Evolutionary conservation across 495 filamentous ascomycete genomes (phyloP).

Genomic region (Penicillium ucsense): DNA sequence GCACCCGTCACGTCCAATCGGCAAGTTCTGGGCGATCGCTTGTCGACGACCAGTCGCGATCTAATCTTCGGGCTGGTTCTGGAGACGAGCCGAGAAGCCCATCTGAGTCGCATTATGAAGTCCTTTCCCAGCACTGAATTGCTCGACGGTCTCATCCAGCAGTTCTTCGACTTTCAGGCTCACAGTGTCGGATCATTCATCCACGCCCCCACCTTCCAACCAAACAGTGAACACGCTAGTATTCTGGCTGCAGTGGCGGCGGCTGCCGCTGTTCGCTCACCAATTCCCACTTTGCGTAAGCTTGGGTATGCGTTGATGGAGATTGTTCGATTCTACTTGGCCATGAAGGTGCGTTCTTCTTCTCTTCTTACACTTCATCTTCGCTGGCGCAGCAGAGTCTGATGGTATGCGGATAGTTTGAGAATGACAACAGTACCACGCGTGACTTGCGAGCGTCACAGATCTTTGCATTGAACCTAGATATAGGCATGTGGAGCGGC

Average conservation of each 20-base stretch:
- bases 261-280: slow-evolving; percentile 45
- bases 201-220: slow-evolving; percentile 45
- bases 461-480: slow-evolving; percentile 42
- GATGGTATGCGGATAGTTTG: slow-evolving; percentile 18
- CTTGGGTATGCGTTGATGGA: slow-evolving; percentile 56
- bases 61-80: slow-evolving; percentile 50
- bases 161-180: slow-evolving; percentile 44
- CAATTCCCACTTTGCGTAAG: slow-evolving; percentile 47
- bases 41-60: slow-evolving; percentile 43
- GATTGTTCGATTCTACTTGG: slow-evolving; percentile 42
- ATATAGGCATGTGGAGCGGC: slow-evolving; percentile 58
- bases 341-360: slow-evolving; percentile 26
- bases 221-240: slow-evolving; percentile 43
- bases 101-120: slow-evolving; percentile 39
- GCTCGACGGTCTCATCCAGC: slow-evolving; percentile 51
- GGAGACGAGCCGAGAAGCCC: slow-evolving; percentile 37
- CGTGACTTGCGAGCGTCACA: slow-evolving; percentile 46
- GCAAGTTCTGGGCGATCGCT: slow-evolving; percentile 18
- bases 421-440: slow-evolving; percentile 48
- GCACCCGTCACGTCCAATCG: slow-evolving; percentile 8
- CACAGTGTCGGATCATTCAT: slow-evolving; percentile 45
- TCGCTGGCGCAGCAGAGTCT: neutral
- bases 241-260: slow-evolving; percentile 45
- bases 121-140: slow-evolving; percentile 52
- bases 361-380: neutral